These are phyloP conservation scores for Leishmania arabica DNA, from an alignment of 208 protist species.

Conservation along the genomic window DNA sequence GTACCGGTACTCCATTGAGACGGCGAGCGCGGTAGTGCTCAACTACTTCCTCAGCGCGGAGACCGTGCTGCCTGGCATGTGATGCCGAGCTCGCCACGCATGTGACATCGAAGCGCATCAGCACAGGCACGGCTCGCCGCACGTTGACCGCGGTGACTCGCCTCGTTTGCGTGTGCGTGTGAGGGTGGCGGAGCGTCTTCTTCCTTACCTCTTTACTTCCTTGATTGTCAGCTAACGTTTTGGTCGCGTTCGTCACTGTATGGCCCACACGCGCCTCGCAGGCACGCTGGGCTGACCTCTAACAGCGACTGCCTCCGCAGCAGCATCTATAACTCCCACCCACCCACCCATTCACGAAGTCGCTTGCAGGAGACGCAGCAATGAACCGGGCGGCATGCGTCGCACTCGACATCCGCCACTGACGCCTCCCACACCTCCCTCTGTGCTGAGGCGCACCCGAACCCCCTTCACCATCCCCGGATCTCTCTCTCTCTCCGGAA, in stretches of 20 bases:
- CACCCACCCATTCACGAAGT: not conserved
- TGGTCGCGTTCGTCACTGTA: not conserved
- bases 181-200: not conserved
- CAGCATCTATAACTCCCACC: not conserved
- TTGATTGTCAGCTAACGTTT: not conserved
- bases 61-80: conserved; percentile 30
- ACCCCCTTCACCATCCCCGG: not conserved
- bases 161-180: not conserved
- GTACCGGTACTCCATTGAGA: conserved; percentile 63
- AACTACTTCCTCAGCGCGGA: conserved; percentile 53
- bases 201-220: not conserved
- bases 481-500: not conserved
- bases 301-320: not conserved
- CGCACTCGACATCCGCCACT: not conserved
- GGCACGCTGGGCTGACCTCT: not conserved
- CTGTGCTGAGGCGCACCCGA: not conserved
- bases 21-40: conserved; percentile 53
- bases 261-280: not conserved
- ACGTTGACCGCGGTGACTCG: not conserved
- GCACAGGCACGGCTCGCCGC: not conserved
- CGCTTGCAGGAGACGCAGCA: not conserved
- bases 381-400: not conserved
- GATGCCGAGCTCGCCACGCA: not conserved
- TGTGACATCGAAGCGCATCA: not conserved
- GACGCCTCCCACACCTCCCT: not conserved